Base-by-base conservation (phyloP, 352 stramenopile species). In the Lagenidium giganteum region DNA sequence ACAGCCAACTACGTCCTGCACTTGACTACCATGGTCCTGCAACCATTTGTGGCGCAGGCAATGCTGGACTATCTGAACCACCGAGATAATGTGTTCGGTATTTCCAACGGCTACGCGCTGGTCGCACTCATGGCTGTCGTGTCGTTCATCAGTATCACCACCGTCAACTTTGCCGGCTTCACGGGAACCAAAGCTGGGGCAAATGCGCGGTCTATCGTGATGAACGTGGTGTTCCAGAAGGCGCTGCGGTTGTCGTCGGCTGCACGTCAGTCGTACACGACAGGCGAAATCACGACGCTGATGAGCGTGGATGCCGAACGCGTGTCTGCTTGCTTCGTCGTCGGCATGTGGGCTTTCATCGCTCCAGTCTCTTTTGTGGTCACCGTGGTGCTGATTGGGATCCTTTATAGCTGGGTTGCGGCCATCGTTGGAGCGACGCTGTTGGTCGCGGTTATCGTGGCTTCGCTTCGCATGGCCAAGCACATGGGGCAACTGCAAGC, bases 141-240 rank as follows among this genome's bases (percentile, higher is more conserved):
- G 7, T 68, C 68, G 9, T 73, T 87, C 28, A 52, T 52, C 18
- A 48, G 61, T 4, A 71, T 71, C 12, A 81, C 69, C 7, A 45
- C 54, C 1, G 56, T 76, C 39, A 78, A 83, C 42, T 66, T 61
- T 22, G 67, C 56, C 11, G 62, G 75, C 42, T 83, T 79, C 40
- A 25, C 85, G 18, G 66, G 58, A 1, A 51, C 58, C 0, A 57
- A 70, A 20, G 58, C 59, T 1, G 71, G 71, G 1, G 70, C 54
- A 32, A 85, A 82, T 31, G 64, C 59, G 3, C 71, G 73, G 5
- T 68, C 68, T 39, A 61, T 83, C 8, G 62, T 79, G 5, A 67
- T 87, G 49, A 76, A 84, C 48, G 69, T 54, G 23, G 71, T 82
- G 5, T 87, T 64, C 45, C 67, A 70, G 16, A 84, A 87, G 45